These are phyloP conservation scores for Capsicum rhomboideum DNA, from an alignment of 257 asterid genomes.

Conservation along the genomic window DNA sequence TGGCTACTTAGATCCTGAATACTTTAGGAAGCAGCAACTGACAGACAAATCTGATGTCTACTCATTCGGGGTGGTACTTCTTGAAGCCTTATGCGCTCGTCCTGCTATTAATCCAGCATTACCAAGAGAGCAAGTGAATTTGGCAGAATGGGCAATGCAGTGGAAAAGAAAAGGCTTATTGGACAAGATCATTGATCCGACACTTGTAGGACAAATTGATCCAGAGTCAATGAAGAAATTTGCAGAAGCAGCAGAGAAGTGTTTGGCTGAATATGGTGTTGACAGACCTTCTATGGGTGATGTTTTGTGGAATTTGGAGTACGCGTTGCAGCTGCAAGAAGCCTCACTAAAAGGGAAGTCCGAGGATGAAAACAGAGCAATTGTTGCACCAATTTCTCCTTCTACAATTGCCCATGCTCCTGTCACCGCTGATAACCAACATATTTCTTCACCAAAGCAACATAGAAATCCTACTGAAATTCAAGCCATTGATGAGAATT, in stretches of 20 bases:
- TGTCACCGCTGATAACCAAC: not conserved
- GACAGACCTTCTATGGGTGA: slow-evolving; percentile 23
- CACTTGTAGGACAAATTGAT: slow-evolving; percentile 8
- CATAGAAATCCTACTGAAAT: slow-evolving; percentile 5
- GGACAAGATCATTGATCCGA: slow-evolving; percentile 13
- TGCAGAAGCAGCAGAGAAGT: slow-evolving; percentile 16
- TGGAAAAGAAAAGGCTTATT: slow-evolving; percentile 16
- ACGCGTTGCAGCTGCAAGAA: slow-evolving; percentile 18
- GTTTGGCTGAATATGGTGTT: slow-evolving; percentile 14
- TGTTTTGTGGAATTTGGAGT: slow-evolving; percentile 18
- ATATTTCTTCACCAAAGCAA: slow-evolving; percentile 2
- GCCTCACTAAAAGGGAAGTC: slow-evolving; percentile 19
- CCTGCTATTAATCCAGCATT: slow-evolving; percentile 15
- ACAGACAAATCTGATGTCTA: slow-evolving; percentile 20
- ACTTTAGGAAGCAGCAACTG: slow-evolving; percentile 14
- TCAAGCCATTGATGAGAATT: slow-evolving; percentile 38
- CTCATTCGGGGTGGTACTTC: slow-evolving; percentile 14
- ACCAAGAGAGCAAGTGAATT: slow-evolving; percentile 20
- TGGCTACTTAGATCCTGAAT: slow-evolving; percentile 21
- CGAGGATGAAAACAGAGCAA: not conserved
- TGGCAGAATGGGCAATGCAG: slow-evolving; percentile 26
- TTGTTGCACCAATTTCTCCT: not conserved
- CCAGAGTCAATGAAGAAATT: slow-evolving; percentile 10
- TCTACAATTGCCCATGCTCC: not conserved
- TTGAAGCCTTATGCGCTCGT: slow-evolving; percentile 18